Base-by-base conservation (phyloP, 2,329 filamentous ascomycete genomes). In the Nannizziopsis arthrosporioides region DNA sequence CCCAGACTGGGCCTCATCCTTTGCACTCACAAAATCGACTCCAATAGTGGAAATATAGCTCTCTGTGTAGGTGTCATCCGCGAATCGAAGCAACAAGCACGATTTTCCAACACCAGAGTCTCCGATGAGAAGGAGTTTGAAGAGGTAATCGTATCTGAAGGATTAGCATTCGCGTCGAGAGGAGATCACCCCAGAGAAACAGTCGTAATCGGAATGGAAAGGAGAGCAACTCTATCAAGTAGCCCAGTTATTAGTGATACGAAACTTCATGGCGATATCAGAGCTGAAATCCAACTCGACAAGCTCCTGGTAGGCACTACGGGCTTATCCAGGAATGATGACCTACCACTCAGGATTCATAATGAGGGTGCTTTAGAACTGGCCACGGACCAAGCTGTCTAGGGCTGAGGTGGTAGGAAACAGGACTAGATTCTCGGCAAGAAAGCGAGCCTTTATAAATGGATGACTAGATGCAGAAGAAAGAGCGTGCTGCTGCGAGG, bases 61-160 rank as follows among this genome's bases (percentile, higher is more conserved):
- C 76, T 96, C 92, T 53, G 92, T 98, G 77, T 96, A 98, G 70
- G 92, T 96, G 66, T 95, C 89, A 68, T 95, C 92, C 66, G 92
- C 92, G 67, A 98, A 98, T 75, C 92, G 88, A 67, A 98, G 78
- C 60, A 98, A 78, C 74, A 98, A 71, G 74, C 92, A 98, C 66
- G 92, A 98, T 84, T 98, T 98, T 84, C 92, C 92, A 65, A 98
- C 92, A 81, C 92, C 92, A 70, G 92, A 98, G 71, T 98, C 92
- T 73, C 92, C 92, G 81, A 98, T 98, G 76, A 98, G 90, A 72
- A 98, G 86, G 59, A 98, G 88, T 82, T 98, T 98, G 82, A 98
- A 98, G 66, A 98, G 88, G 72, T 98, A 98, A 71, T 98, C 92
- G 85, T 98, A 98, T 92, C 92, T 96, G 35, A 44, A n/a, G 14